Base-by-base conservation (phyloP, 2,329 filamentous ascomycete genomes). In the Teratosphaeria epicoccoides region DNA sequence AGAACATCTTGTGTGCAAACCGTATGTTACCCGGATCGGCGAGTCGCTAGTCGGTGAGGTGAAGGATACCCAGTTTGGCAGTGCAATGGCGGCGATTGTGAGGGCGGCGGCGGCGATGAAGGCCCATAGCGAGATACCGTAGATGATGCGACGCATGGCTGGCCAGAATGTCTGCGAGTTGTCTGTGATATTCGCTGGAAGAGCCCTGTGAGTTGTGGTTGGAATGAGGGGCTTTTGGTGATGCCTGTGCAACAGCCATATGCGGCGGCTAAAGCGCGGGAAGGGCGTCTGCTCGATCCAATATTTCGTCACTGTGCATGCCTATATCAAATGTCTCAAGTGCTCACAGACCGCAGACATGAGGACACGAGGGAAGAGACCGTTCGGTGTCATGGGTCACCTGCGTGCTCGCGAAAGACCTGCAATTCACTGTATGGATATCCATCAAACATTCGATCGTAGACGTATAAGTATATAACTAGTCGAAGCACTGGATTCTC, bases 1-100 rank as follows among this genome's bases (percentile, higher is more conserved):
- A 50, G 84, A 86, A 71, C 91, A 98, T 66, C 82, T 83, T 60
- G 78, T 79, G 70, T 95, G 87, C 45, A 98, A 80, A 53, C 91
- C 91, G 65, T 85, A 83, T 46, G 77, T 79, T 59, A 89, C 81
- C 56, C 78, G 71, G 50, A 78, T 79, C 59, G 82, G 79, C 24
- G 56, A 55, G 49, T 66, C 66, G 44, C 59, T 58, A 49, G 62
- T 62, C 9, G 63, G 62, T 14, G 63, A 60, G 29, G 58, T 63
- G 60, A 67, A 88, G 50, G 77, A 76, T 48, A 89, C 73, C 87
- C 87, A 93, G 68, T 80, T 74, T 14, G 87, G 84, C 46, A 84
- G 75, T 54, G 80, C 71, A 59, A 88, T 85, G 50, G 85, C 79
- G 40, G 80, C 75, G 49, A 90, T 73, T 23, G 85, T 87, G 76